A percentile compares a stretch with the other conserved stretches of the same genome.
phyloP scores from a whole-genome alignment of 306 rosid genomes.

The Albizia julibrissin region DNA sequence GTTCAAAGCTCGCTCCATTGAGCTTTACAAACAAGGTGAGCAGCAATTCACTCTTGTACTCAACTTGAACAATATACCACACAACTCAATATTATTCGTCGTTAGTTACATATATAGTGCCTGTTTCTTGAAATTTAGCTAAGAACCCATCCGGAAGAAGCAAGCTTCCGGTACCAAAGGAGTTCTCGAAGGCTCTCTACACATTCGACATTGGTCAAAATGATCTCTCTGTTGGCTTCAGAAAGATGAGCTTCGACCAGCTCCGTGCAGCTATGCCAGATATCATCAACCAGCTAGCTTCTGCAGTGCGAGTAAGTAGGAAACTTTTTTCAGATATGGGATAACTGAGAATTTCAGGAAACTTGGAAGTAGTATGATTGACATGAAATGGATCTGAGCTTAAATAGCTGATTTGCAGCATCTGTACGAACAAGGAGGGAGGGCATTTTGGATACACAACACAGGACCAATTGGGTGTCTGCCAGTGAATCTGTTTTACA shows the following conservation, averaged over 20 bases:
- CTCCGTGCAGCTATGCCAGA: constrained; percentile 70
- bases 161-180: constrained; percentile 75
- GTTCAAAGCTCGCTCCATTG: constrained; percentile 64
- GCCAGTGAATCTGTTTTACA: constrained; percentile 76
- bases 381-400: background rate
- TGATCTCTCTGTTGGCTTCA: constrained; percentile 81
- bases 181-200: constrained; percentile 81
- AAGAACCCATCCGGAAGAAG: constrained; percentile 49
- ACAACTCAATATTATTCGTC: background rate
- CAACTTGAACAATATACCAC: background rate
- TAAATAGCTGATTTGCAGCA: constrained; percentile 41
- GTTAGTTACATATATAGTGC: background rate
- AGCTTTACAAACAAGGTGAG: constrained; percentile 72
- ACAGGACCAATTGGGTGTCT: constrained; percentile 90
- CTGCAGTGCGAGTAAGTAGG: constrained; percentile 70
- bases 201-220: constrained; percentile 95
- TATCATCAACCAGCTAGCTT: constrained; percentile 71
- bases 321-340: background rate
- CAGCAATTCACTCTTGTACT: background rate
- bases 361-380: background rate
- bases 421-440: constrained; percentile 72
- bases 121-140: constrained; percentile 48
- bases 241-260: constrained; percentile 67
- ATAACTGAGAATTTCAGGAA: background rate
- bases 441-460: constrained; percentile 91